These are phyloP conservation scores for Pelargonium cotyledonis DNA, from an alignment of 441 rosid species.

Conservation along the genomic window DNA sequence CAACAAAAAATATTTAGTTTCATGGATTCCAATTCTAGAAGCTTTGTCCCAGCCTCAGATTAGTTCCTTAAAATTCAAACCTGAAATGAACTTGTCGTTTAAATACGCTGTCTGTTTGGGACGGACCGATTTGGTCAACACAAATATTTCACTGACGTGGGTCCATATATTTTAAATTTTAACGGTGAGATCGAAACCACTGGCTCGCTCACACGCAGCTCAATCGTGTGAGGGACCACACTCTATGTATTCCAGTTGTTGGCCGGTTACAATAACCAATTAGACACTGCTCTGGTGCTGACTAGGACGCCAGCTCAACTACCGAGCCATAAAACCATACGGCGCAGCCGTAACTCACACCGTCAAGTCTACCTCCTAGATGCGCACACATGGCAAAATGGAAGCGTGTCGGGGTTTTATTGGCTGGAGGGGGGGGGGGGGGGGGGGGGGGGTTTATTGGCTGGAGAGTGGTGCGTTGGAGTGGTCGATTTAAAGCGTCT, in stretches of 20 bases:
- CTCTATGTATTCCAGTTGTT: neutral
- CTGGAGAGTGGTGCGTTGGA: neutral
- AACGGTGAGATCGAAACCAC: neutral
- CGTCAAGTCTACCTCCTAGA: too few species aligned
- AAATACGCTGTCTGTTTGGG: too few species aligned
- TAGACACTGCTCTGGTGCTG: neutral
- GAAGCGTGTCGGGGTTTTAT: too few species aligned
- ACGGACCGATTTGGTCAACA: neutral
- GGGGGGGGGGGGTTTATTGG: too few species aligned
- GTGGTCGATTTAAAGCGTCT: neutral
- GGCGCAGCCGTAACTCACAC: neutral
- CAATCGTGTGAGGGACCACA: neutral
- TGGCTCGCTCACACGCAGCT: neutral
- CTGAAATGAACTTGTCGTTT: neutral
- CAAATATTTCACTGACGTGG: neutral
- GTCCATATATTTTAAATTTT: neutral
- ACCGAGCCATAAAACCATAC: neutral
- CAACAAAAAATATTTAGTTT: too few species aligned
- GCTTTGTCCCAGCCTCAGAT: too few species aligned
- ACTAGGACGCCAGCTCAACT: slow-evolving; percentile 1
- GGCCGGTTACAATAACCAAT: neutral
- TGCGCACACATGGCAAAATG: neutral
- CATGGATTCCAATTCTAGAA: too few species aligned
- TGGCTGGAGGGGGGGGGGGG: too few species aligned
- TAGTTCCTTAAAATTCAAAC: neutral